Conservation (phyloP, 495 filamentous ascomycete genomes). For the Xylaria scruposa region DNA sequence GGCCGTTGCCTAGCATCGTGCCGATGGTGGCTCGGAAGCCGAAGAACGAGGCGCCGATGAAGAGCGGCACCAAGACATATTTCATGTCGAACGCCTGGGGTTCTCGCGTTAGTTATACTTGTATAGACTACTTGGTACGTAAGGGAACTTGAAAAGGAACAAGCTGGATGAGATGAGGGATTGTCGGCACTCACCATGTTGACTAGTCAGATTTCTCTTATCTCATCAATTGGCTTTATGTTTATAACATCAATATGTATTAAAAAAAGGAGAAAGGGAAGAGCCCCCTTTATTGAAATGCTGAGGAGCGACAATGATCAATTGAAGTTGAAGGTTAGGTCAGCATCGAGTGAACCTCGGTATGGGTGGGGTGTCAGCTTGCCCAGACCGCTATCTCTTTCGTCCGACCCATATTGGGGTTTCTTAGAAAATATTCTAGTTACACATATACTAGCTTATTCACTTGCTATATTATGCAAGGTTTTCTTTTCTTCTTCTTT, state of each 20-base stretch:
- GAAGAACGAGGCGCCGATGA: conserved; percentile 34
- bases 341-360: not conserved
- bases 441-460: not conserved
- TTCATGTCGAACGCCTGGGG: conserved; percentile 28
- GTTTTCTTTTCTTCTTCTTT: not conserved
- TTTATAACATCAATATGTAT: not conserved
- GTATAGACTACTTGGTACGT: not conserved
- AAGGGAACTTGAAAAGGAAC: not conserved
- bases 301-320: not conserved
- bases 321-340: not conserved
- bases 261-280: not conserved
- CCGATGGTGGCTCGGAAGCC: conserved; percentile 34
- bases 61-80: conserved; percentile 34
- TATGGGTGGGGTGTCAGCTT: not conserved
- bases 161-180: not conserved
- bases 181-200: conserved; percentile 6
- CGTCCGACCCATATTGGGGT: not conserved
- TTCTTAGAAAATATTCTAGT: not conserved
- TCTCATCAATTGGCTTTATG: not conserved
- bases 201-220: not conserved
- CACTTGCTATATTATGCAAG: not conserved
- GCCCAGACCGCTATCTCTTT: not conserved
- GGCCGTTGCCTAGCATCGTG: conserved; percentile 29
- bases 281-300: not conserved
- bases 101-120: conserved; percentile 1